Conservation (phyloP, 2,329 filamentous ascomycete genomes). For the Calycina herbarum region DNA sequence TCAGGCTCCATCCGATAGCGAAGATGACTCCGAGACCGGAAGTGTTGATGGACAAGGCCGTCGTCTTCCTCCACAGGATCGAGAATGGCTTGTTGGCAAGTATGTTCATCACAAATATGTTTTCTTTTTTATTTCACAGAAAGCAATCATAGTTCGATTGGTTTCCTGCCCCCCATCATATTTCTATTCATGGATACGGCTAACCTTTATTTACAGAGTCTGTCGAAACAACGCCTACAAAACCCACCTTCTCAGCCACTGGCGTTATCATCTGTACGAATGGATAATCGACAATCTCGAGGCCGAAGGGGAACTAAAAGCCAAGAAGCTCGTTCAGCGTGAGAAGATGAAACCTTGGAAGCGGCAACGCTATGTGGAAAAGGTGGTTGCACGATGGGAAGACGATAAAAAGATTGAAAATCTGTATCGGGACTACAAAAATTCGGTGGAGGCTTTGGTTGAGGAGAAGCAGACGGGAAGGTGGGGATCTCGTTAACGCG, state of each 20-base stretch:
- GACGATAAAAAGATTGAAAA: slow-evolving; percentile 56
- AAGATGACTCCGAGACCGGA: slow-evolving; percentile 29
- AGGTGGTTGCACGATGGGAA: slow-evolving; percentile 66
- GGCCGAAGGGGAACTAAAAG: slow-evolving; percentile 55
- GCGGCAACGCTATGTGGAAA: slow-evolving; percentile 59
- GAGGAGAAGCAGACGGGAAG: slow-evolving; percentile 14
- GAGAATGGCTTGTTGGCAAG: slow-evolving; percentile 54
- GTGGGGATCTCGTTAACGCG: neutral
- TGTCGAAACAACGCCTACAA: slow-evolving; percentile 67
- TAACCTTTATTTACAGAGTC: slow-evolving; percentile 34
- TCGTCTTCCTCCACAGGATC: slow-evolving; percentile 44
- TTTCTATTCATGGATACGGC: neutral
- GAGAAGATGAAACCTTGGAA: slow-evolving; percentile 61
- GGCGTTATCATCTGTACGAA: slow-evolving; percentile 72
- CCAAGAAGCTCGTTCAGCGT: slow-evolving; percentile 59
- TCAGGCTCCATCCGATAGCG: slow-evolving; percentile 43
- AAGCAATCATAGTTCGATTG: neutral
- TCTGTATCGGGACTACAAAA: slow-evolving; percentile 68
- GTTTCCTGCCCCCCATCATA: neutral
- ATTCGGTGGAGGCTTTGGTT: slow-evolving; percentile 50
- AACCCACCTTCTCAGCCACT: slow-evolving; percentile 72
- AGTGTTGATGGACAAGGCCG: slow-evolving; percentile 49
- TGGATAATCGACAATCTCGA: slow-evolving; percentile 66
- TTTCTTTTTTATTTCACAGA: neutral
- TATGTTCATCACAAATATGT: slow-evolving; percentile 25